These are phyloP conservation scores for Cutaneotrichosporon sp. DNA, from an alignment of 1,284 basidiomycete species.

Conservation along the genomic window DNA sequence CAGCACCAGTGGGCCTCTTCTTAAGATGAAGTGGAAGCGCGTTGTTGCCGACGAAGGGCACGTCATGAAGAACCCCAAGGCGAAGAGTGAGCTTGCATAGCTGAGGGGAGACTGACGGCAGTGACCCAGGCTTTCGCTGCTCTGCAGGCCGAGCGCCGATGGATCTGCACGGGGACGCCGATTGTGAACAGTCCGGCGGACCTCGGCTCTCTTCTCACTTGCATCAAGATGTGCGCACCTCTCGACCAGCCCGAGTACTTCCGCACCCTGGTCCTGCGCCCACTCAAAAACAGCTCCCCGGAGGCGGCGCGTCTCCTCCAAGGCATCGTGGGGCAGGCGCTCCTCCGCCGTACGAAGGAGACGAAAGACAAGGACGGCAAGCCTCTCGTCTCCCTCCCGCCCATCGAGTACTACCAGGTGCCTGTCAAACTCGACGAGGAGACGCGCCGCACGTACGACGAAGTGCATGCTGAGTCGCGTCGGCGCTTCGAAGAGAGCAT, in stretches of 20 bases:
- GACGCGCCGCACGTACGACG: constrained; percentile 72
- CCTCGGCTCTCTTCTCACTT: constrained; percentile 78
- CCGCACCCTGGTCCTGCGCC: constrained; percentile 71
- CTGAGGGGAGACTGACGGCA: constrained; percentile 24
- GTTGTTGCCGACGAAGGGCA: constrained; percentile 87
- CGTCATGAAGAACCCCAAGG: constrained; percentile 76
- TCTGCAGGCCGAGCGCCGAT: constrained; percentile 71
- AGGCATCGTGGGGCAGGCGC: constrained; percentile 80
- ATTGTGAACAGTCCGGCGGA: constrained; percentile 84
- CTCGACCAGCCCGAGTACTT: constrained; percentile 77
- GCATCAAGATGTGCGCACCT: constrained; percentile 76
- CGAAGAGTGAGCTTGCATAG: constrained; percentile 61
- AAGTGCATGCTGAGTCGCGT: constrained; percentile 66
- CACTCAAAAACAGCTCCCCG: constrained; percentile 67
- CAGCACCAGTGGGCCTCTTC: constrained; percentile 58
- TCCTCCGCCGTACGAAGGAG: constrained; percentile 84
- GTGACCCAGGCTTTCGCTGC: constrained; percentile 69
- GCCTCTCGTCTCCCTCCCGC: constrained; percentile 70
- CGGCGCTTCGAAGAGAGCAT: constrained; percentile 65
- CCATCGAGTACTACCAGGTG: constrained; percentile 58
- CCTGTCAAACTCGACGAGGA: constrained; percentile 67
- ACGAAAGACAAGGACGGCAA: constrained; percentile 77
- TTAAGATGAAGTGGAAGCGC: constrained; percentile 78
- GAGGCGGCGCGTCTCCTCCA: constrained; percentile 70
- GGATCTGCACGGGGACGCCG: constrained; percentile 66